Evolutionary conservation across 208 protist species (phyloP), one percentile per base, ranked within the genome.

Genomic region (Naegleria fowleri): DNA sequence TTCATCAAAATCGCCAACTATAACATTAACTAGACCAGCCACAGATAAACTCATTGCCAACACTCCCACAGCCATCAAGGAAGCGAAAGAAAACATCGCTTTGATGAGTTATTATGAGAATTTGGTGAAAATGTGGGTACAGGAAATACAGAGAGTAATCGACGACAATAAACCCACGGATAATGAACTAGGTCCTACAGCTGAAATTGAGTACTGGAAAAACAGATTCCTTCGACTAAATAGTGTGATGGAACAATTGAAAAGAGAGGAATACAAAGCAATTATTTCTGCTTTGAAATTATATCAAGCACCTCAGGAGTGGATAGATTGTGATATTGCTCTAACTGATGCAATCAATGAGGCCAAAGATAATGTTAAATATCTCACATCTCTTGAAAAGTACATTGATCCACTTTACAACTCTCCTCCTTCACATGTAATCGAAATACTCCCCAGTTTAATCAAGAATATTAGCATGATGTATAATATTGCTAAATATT

Each of bases 341-440:
- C 94, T 99, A 51, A 98, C 97, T 5, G 98, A 99, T 88, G 96
- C 95, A 39, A 92, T 97, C n/a, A 96, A 98, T 58, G 98, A 99
- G 96, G 98, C 98, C 19, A 98, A 99, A 92, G 98, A 99, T 93
- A 99, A 99, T 92, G 96, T 99, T 51, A 98, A 98, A 94, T 99
- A 99, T 93, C 95, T 99, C 90, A 95, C 96, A 59, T 98, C 96
- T 22, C 93, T 99, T 83, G 97, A 98, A 91, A 98, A 97, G 92
- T 98, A 98, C 93, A 96, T 99, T 92, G 97, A 99, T 94, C 97
- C 98, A 93, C 95, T 99, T 75, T 99, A 98, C 94, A 93, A 91
- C 38, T 96, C 95, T 89, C 95, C 96, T 89, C 97, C 98, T 91
- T 92, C 93, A 76, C 93, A 96, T 83, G 99, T 99, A 88, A 96